Conservation (phyloP, 306 rosid genomes). For the Lithocarpus polystachyus region DNA sequence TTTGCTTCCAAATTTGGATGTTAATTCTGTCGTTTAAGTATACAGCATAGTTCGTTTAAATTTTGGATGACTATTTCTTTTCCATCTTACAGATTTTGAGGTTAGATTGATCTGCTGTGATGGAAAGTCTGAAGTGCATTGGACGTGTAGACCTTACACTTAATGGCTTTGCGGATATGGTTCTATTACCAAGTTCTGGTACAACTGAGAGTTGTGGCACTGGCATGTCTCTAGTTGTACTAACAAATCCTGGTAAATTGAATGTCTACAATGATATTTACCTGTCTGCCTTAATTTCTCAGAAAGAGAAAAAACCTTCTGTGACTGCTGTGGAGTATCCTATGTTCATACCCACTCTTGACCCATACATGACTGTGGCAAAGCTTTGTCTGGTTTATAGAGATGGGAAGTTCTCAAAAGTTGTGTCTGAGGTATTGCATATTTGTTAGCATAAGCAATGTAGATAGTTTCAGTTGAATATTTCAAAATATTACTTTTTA, state of each 20-base stretch:
- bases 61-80: slow-evolving; percentile 21
- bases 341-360: slow-evolving; percentile 60
- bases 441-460: slow-evolving; percentile 12
- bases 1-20: neutral
- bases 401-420: slow-evolving; percentile 40
- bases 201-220: slow-evolving; percentile 36
- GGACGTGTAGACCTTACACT: slow-evolving; percentile 63
- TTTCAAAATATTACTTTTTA: slow-evolving; percentile 11
- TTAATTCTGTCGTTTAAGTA: neutral
- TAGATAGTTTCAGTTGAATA: neutral
- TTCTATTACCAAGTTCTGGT: slow-evolving; percentile 45
- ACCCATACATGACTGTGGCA: slow-evolving; percentile 61
- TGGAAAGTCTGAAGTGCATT: slow-evolving; percentile 62
- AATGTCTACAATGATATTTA: slow-evolving; percentile 47
- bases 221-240: slow-evolving; percentile 48
- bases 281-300: slow-evolving; percentile 54
- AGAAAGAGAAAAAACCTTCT: slow-evolving; percentile 37
- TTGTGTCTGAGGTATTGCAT: slow-evolving; percentile 57
- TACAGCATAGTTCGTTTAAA: neutral
- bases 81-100: slow-evolving; percentile 58
- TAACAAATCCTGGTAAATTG: slow-evolving; percentile 83
- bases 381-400: slow-evolving; percentile 48
- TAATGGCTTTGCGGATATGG: slow-evolving; percentile 77
- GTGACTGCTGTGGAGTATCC: slow-evolving; percentile 48
- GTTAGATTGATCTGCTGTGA: slow-evolving; percentile 73